Evolutionary conservation across 1,284 basidiomycete genomes (phyloP).

Genomic region (Ceratobasidium sp.): DNA sequence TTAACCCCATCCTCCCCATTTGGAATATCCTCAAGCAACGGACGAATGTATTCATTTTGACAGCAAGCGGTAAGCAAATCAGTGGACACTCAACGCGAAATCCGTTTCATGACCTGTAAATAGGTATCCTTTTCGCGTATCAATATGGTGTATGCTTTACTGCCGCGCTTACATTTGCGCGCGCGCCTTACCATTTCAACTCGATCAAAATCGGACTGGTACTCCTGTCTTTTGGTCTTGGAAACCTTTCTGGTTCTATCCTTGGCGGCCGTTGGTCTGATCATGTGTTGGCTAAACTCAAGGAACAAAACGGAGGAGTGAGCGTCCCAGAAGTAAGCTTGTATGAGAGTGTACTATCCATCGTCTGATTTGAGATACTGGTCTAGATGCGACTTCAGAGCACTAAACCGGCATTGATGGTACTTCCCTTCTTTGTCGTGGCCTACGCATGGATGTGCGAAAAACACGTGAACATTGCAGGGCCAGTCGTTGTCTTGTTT

Average conservation of each 20-base stretch:
- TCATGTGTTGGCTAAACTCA: conserved; percentile 61
- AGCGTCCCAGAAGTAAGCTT: conserved; percentile 67
- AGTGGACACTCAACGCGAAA: neutral
- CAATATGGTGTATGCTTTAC: conserved; percentile 76
- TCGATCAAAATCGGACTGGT: conserved; percentile 77
- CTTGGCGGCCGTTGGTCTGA: conserved; percentile 83
- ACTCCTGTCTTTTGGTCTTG: conserved; percentile 74
- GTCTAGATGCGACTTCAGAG: conserved; percentile 74
- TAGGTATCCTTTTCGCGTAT: conserved; percentile 73
- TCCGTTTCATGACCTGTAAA: conserved; percentile 13
- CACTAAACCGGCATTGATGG: conserved; percentile 60
- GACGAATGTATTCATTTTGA: conserved; percentile 71
- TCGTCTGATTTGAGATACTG: neutral
- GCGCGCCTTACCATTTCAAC: conserved; percentile 67
- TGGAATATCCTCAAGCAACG: conserved; percentile 61
- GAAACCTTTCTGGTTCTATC: conserved; percentile 71
- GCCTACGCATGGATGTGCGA: conserved; percentile 81
- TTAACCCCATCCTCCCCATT: conserved; percentile 74
- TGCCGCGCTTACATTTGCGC: conserved; percentile 67
- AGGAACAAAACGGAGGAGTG: conserved; percentile 64
- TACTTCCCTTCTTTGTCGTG: conserved; percentile 65
- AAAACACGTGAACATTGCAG: conserved; percentile 66
- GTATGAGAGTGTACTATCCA: conserved; percentile 6
- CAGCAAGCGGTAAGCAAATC: conserved; percentile 66
- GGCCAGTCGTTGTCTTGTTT: conserved; percentile 68